Percentiles rank a stretch among this genome's conserved stretches.
phyloP scores from a whole-genome alignment of 345 rosid species.

The Aquilaria malaccensis region DNA sequence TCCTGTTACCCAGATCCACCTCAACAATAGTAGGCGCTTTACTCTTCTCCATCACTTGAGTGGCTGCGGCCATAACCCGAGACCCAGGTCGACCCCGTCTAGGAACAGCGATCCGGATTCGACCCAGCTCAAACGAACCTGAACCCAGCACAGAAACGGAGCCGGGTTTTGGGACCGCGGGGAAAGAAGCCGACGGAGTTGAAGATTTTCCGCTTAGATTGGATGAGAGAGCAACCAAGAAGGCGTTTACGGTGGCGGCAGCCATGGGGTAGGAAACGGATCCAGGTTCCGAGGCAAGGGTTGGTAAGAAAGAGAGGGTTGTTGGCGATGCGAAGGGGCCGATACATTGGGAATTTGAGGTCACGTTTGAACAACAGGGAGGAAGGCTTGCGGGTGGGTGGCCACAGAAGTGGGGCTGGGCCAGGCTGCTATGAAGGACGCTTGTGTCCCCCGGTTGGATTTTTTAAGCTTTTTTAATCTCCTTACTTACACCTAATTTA shows the following conservation, averaged over 20 bases:
- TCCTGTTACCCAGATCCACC: slow-evolving; percentile 84
- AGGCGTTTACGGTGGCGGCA: slow-evolving; percentile 30
- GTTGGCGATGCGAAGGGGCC: background rate
- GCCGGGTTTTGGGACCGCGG: slow-evolving; percentile 23
- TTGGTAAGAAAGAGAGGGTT: background rate
- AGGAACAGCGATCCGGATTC: slow-evolving; percentile 18
- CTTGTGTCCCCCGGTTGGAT: too few relatives aligned
- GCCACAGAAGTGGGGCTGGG: background rate
- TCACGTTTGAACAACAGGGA: slow-evolving; percentile 7
- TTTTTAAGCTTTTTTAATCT: too few relatives aligned
- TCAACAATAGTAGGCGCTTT: slow-evolving; percentile 57
- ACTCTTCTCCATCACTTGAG: slow-evolving; percentile 48
- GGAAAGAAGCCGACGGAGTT: slow-evolving; percentile 10
- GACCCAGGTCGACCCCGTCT: slow-evolving; percentile 11
- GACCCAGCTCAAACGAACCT: slow-evolving; percentile 16
- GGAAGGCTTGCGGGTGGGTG: slow-evolving; percentile 22
- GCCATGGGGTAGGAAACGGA: slow-evolving; percentile 39
- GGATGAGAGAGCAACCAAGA: slow-evolving; percentile 40
- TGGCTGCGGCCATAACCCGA: slow-evolving; percentile 38
- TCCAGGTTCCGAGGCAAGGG: slow-evolving; percentile 1
- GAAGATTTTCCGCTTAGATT: slow-evolving; percentile 16
- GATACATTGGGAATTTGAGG: slow-evolving; percentile 15
- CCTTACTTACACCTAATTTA: too few relatives aligned
- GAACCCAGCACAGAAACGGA: slow-evolving; percentile 23
- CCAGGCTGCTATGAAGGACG: too few relatives aligned